phyloP scores from a whole-genome alignment of 176 grass and related monocot species.

The Elaeis guineensis region DNA sequence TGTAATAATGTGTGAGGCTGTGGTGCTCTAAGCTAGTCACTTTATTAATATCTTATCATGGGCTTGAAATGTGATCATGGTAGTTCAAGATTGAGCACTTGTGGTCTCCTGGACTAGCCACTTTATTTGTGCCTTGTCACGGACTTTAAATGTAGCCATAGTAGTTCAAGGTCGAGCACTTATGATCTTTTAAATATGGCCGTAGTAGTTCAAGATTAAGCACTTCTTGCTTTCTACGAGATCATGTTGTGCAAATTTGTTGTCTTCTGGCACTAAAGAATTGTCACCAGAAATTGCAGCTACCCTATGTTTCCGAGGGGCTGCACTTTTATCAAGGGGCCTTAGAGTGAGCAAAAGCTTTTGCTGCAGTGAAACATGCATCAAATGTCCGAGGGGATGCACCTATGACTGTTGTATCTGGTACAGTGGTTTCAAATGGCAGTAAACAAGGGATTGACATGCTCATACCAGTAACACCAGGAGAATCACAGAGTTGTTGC shows the following conservation, averaged over 20 bases:
- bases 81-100: too few species aligned
- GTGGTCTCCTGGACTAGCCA: too few species aligned
- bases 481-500: slow-evolving; percentile 3
- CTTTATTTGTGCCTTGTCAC: too few species aligned
- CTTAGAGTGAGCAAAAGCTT: slow-evolving; percentile 30
- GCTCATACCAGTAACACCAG: slow-evolving; percentile 44
- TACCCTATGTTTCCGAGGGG: slow-evolving; percentile 61
- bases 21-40: too few species aligned
- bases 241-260: slow-evolving; percentile 15
- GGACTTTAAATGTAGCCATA: too few species aligned
- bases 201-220: too few species aligned
- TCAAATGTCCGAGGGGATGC: slow-evolving; percentile 34
- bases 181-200: too few species aligned
- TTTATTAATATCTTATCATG: too few species aligned
- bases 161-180: too few species aligned
- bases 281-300: slow-evolving; percentile 33
- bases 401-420: slow-evolving; percentile 26
- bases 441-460: slow-evolving; percentile 31
- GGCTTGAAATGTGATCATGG: too few species aligned
- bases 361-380: slow-evolving; percentile 60
- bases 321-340: slow-evolving; percentile 37
- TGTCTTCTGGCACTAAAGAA: slow-evolving; percentile 19
- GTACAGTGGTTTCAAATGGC: slow-evolving; percentile 11
- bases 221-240: slow-evolving; percentile 34
- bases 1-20: too few species aligned